These are phyloP conservation scores for Coprinopsis marcescibilis DNA, from an alignment of 768 basidiomycete species.

Conservation along the genomic window DNA sequence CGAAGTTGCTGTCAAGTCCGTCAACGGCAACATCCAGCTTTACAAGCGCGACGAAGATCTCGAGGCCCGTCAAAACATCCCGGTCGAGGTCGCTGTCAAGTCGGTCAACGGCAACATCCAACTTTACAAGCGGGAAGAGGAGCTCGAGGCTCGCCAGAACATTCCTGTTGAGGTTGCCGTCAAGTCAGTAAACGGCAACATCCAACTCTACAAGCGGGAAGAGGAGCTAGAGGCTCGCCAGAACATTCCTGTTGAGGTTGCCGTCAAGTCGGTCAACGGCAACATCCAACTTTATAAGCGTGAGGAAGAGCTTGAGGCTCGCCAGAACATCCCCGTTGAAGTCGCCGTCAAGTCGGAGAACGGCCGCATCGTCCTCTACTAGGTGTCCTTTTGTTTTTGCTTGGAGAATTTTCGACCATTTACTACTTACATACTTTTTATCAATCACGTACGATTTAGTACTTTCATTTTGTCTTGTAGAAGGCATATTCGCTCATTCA, in stretches of 20 bases:
- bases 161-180: slow-evolving; percentile 25
- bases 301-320: neutral
- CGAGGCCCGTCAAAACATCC: slow-evolving; percentile 16
- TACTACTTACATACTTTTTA: neutral
- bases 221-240: slow-evolving; percentile 10
- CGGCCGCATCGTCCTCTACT: slow-evolving; percentile 34
- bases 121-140: slow-evolving; percentile 16
- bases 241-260: slow-evolving; percentile 23
- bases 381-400: slow-evolving; percentile 18
- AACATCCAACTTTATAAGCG: slow-evolving; percentile 21
- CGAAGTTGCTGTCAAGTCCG: slow-evolving; percentile 19
- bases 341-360: slow-evolving; percentile 20
- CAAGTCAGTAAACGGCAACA: slow-evolving; percentile 23
- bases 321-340: slow-evolving; percentile 24
- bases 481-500: neutral
- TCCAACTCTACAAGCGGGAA: slow-evolving; percentile 36
- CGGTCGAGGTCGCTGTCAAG: slow-evolving; percentile 23
- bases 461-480: neutral
- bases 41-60: slow-evolving; percentile 31
- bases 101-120: slow-evolving; percentile 22
- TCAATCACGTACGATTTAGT: neutral
- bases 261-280: slow-evolving; percentile 24
- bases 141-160: slow-evolving; percentile 9
- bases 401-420: neutral
- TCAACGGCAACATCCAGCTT: slow-evolving; percentile 31